phyloP scores from a whole-genome alignment of 2,329 filamentous ascomycete species.

The Aspergillus fischeri region DNA sequence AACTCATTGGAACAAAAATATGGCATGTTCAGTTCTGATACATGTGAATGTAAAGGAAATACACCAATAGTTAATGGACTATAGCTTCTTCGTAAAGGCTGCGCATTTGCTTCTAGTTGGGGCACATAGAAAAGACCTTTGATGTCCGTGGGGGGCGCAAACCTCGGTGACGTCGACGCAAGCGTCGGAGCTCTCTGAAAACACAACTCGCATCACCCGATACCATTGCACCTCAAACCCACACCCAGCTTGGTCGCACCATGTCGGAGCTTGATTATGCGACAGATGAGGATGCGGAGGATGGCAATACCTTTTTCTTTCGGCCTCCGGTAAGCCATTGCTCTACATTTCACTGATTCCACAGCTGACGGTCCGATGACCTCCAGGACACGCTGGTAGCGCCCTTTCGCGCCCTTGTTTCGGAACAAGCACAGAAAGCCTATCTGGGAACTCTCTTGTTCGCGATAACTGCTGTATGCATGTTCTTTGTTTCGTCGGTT shows the following conservation, averaged over 20 bases:
- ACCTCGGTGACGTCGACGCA: slow-evolving; percentile 15
- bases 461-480: slow-evolving; percentile 48
- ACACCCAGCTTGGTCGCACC: not conserved
- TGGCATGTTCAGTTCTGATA: not conserved
- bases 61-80: too few relatives aligned
- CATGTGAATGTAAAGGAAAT: not conserved
- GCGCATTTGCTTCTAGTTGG: not conserved
- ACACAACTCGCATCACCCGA: not conserved
- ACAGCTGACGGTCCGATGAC: slow-evolving; percentile 16
- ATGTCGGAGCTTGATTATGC: slow-evolving; percentile 15
- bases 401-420: slow-evolving; percentile 54
- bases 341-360: not conserved
- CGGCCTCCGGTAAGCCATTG: slow-evolving; percentile 14
- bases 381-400: slow-evolving; percentile 51
- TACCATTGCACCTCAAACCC: slow-evolving; percentile 1
- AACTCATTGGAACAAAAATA: not conserved
- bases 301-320: slow-evolving; percentile 6
- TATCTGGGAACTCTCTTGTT: slow-evolving; percentile 60
- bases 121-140: not conserved
- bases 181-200: not conserved
- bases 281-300: slow-evolving; percentile 6
- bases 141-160: not conserved
- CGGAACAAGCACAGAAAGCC: slow-evolving; percentile 58
- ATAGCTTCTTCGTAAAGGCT: not conserved
- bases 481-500: slow-evolving; percentile 55